Evolutionary conservation across 768 basidiomycete genomes (phyloP), one percentile per base, ranked within the genome.

Genomic region (Hericium coralloides): DNA sequence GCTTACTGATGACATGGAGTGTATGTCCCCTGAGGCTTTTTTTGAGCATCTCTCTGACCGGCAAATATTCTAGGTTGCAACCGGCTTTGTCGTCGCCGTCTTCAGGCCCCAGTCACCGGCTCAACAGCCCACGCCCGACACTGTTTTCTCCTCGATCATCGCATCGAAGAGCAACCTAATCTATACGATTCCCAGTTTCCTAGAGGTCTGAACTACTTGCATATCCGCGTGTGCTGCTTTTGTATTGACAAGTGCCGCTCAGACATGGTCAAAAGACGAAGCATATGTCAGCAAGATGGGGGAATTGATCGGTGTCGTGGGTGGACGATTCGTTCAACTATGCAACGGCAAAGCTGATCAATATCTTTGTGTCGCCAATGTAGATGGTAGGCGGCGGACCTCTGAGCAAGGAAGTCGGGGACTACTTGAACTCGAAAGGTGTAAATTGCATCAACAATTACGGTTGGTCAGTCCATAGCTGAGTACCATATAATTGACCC

Each of bases 81-180:
- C 25, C 9, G 49, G 49, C 4, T 22, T 50, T 23, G 49, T 36
- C 23, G 10, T 50, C 23, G 23, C 49, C 23, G n/a, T 50, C 20
- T 50, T 50, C 49, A 20, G 49, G 26, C 49, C 49, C 3, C 26
- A 23, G 26, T 22, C 20, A 17, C 49, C 49, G 9, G 49, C 49
- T 50, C 23, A 25, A 17, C 49, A 25, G 6, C 49, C 49, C 22
- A 50, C 22, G 15, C 49, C 49, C 3, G 23, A 50, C 8, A 25
- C 12, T 26, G 49, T 50, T 17, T 62, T 70, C 15, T 58, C 63
- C 12, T 64, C 59, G 10, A 62, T 66, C 37, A 58, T 66, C 1
- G 64, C 60, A 7, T 63, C 66, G 0, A 55, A 62, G 0, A 59
- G 63, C 31, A 59, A 66, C 3, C 52, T 69, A n/a, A 58, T 67